Evolutionary conservation across 2,329 filamentous ascomycete genomes (phyloP).

Genomic region (Curvularia eragrostidis): DNA sequence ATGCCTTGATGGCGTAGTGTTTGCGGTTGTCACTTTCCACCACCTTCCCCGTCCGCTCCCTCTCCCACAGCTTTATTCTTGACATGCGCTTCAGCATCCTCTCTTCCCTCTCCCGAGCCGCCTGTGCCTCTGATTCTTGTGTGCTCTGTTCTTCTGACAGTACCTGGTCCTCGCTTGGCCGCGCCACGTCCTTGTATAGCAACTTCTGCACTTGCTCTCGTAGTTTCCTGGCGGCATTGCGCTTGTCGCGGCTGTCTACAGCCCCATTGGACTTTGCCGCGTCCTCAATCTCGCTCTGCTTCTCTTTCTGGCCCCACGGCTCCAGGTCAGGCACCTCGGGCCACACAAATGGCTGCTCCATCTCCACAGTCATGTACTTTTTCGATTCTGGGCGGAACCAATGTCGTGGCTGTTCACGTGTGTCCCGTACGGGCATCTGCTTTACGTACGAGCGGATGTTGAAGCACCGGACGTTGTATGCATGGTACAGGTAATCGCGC

Average conservation of each 20-base stretch:
- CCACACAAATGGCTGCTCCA: conserved; percentile 87
- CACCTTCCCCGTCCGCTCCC: conserved; percentile 31
- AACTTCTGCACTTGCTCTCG: conserved; percentile 37
- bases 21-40: conserved; percentile 27
- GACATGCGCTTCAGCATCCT: conserved; percentile 49
- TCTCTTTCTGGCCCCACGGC: conserved; percentile 53
- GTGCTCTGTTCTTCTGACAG: conserved; percentile 12
- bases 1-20: conserved; percentile 32
- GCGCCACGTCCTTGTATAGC: conserved; percentile 26
- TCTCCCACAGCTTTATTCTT: conserved; percentile 46
- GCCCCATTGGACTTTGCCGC: conserved; percentile 16
- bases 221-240: conserved; percentile 26
- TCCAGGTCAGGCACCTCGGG: conserved; percentile 69
- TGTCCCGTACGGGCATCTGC: conserved; percentile 67
- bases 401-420: conserved; percentile 57
- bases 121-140: conserved; percentile 9
- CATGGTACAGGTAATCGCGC: conserved; percentile 89
- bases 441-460: conserved; percentile 81
- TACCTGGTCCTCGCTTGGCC: conserved; percentile 5
- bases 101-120: conserved; percentile 17
- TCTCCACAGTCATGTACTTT: conserved; percentile 95
- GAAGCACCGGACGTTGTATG: conserved; percentile 74
- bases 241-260: conserved; percentile 17
- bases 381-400: conserved; percentile 74
- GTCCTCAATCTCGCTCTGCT: conserved; percentile 44